Base-by-base conservation (phyloP, 1,284 basidiomycete genomes). In the Trametes polyzona region DNA sequence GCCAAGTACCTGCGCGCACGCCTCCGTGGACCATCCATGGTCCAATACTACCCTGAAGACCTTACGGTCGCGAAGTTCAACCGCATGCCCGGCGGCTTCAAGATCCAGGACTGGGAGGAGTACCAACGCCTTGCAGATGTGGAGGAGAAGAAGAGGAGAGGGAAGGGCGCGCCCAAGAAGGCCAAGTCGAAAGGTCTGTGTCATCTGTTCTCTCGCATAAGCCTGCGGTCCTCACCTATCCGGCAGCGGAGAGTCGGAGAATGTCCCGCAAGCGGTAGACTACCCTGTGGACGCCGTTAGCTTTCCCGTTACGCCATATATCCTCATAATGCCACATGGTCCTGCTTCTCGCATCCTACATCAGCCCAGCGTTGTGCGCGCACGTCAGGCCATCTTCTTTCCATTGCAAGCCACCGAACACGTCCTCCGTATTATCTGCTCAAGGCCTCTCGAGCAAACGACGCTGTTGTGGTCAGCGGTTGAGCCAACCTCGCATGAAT, bases 1-100 rank as follows among this genome's bases (percentile, higher is more conserved):
- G 86, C 90, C 19, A 95, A 95, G 74, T 92, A 95, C 76, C 83
- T 95, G 46, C 84, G 87, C 36, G 78, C 81, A 26, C 81, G 87
- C 7, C 81, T 95, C 32, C 83, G 85, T 1, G 93, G 93, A 0
- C 91, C 91, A 0, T 80, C 88, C 43, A 88, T 95, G 83, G 71
- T 87, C 63, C 75, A 81, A 16, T 96, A 95, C 77, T 93, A 93
- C 72, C 89, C 89, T 0, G 72, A 74, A 26, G 71, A 75, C 23
- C 67, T 89, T 55, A 78, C 83, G 53, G 74, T 91, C 50, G 69
- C 82, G 21, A 75, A 78, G 33, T 70, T 80, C 60, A 68, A 83
- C 78, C 73, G 83, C 78, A 63, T 67, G 63, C 24, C 33, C 11
- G 47, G 52, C 0, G 81, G 81, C 49, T 70, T 86, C 55, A 80